Percentiles rank a stretch among this genome's conserved stretches.
phyloP scores from a whole-genome alignment of 2,329 filamentous ascomycete genomes.

The Trichophyton mentagrophytes region DNA sequence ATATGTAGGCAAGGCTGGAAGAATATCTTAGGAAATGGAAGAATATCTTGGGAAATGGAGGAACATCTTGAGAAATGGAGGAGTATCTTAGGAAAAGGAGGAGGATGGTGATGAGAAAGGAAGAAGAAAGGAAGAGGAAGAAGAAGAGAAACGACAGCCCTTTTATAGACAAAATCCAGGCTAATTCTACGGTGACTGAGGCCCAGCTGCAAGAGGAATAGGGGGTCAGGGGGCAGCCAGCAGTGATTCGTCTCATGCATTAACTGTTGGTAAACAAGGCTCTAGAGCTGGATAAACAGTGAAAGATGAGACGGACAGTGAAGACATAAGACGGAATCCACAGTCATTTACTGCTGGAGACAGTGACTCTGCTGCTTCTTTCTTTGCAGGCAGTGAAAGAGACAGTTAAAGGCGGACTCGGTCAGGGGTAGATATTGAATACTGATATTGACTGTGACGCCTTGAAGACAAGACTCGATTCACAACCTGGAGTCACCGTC shows the following conservation, averaged over 20 bases:
- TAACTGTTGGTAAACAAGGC: not conserved
- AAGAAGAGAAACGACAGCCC: not conserved
- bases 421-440: not conserved
- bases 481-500: not conserved
- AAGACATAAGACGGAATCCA: not conserved
- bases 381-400: not conserved
- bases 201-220: not conserved
- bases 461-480: not conserved
- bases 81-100: not conserved
- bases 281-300: not conserved
- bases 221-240: no score
- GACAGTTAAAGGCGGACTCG: not conserved
- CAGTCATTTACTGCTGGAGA: no score
- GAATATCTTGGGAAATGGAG: no score
- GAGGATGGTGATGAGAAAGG: not conserved
- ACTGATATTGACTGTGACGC: not conserved
- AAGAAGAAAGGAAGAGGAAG: not conserved
- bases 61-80: no score
- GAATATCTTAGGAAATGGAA: no score
- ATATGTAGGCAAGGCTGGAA: no score
- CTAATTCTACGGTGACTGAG: not conserved
- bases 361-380: not conserved
- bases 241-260: conserved; percentile 1
- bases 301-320: not conserved
- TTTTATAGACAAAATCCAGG: not conserved